Evolutionary conservation across 495 filamentous ascomycete genomes (phyloP), one percentile per base, ranked within the genome.

Genomic region (Neurospora sp.): DNA sequence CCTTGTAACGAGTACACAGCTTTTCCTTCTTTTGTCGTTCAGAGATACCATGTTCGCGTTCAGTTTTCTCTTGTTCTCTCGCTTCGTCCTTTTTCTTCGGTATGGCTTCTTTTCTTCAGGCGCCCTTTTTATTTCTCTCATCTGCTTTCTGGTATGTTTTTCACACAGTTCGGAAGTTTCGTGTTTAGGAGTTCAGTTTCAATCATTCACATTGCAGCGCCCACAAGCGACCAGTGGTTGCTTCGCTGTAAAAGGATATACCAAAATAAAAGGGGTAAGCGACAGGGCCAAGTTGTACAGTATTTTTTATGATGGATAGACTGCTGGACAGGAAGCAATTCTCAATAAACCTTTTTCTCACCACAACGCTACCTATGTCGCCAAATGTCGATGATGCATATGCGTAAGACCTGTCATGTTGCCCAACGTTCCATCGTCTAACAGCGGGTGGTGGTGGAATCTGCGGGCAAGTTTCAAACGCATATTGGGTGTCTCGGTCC

Each of bases 81-180:
- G 6, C 22, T 70, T 31, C 41, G 4, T 47, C 18, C 69, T 69
- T 68, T 73, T 73, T 74, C 69, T 16, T 38, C 72, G 9, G 45
- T 70, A 27, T 70, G 22, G 8, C 27, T 44, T 31, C 14, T 35
- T 22, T 20, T 47, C 1, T 20, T 22, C 8, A 12, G 45, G 45
- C 22, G 16, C 18, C 22, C 18, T 70, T 31, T 35, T 9, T 35
- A n/a, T 35, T 71, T 69, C 44, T 69, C 75, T 75, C 53, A 16
- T 73, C 40, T 69, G 61, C 35, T 68, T 68, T 71, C 69, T 42
- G 18, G 69, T 41, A 77, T 75, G 75, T 71, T 72, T 53, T 70
- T 6, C 14, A 27, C 16, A 12, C 39, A 70, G 45, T 70, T 47
- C 6, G 20, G 20, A 31, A 42, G 39, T 39, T 22, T 70, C 69